Evolutionary conservation across 306 rosid genomes (phyloP).

Genomic region (Neltuma alba): DNA sequence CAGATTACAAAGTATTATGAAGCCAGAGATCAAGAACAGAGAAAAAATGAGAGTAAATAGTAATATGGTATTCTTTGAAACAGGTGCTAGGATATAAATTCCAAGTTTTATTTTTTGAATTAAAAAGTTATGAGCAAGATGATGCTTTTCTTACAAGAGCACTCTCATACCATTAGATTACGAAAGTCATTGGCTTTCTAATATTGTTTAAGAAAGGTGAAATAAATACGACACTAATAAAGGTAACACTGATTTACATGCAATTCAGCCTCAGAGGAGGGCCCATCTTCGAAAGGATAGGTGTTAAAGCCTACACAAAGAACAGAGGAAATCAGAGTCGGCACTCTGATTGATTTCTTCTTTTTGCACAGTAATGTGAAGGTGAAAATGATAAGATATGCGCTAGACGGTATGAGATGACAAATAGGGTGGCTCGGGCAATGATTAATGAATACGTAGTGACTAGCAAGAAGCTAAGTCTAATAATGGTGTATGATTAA

Average conservation of each 20-base stretch:
- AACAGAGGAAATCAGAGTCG: not conserved
- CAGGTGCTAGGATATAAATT: too few species aligned
- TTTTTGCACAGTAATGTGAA: not conserved
- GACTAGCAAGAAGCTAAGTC: not conserved
- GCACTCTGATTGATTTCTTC: not conserved
- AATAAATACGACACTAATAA: not conserved
- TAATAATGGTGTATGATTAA: slow-evolving; percentile 1
- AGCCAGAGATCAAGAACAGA: too few species aligned
- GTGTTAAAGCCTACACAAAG: not conserved
- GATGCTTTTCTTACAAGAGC: too few species aligned
- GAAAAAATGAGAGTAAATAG: not conserved
- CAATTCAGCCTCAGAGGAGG: not conserved
- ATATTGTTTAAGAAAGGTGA: not conserved
- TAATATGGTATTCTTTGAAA: too few species aligned
- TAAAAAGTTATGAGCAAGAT: too few species aligned
- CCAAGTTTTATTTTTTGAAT: too few species aligned
- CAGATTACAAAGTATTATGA: not conserved
- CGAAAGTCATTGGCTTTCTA: too few species aligned
- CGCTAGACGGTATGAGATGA: not conserved
- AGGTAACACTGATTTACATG: too few species aligned
- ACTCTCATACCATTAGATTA: too few species aligned
- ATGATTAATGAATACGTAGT: slow-evolving; percentile 15
- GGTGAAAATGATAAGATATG: not conserved
- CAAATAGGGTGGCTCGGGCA: slow-evolving; percentile 12
- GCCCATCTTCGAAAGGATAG: not conserved